Base-by-base conservation (phyloP, 2,329 filamentous ascomycete genomes). In the Diaporthe vaccinii region DNA sequence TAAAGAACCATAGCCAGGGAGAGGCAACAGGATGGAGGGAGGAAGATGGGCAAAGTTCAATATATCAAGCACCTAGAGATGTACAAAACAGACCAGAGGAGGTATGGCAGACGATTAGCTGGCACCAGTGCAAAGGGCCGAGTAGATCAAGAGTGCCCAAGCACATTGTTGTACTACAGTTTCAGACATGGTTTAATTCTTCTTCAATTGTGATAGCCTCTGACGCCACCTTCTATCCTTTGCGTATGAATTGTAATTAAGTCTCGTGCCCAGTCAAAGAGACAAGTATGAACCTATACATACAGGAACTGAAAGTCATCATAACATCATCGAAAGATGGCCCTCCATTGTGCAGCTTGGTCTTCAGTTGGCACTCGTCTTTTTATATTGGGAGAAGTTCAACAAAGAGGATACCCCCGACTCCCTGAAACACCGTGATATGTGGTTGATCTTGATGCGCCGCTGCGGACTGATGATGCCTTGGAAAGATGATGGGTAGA, bases 351-450 rank as follows among this genome's bases (percentile, higher is more conserved):
- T 53, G 22, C 53, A 41, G 31, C 58, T 76, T 65, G 51, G n/a
- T 70, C 59, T 59, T 53, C 51, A 61, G 25, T 68, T 51, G 58
- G 71, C 71, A 65, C 51, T 51, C 58, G 39, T 55, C 46, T 65
- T 62, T 65, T 53, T 55, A 61, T 65, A 53, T 65, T 53, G 39
- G 51, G 61, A 39, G 17, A 72, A 61, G 72, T 62, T 31, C 71
- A 53, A 41, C 62, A 57, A 58, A 71, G 51, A 67, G 53, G 39
- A 31, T n/a, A 44, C 46, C 41, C 46, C 53, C 68, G 71, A 74
- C 71, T 57, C 73, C 67, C 67, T 68, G 53, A 57, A 72, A 76
- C 75, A 72, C 75, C 75, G 73, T 46, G 57, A 68, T 67, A 72
- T 75, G 71, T 69, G 25, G 71, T 39, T 34, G 39, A 46, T 58